These are phyloP conservation scores for Candida glucosophila DNA, from an alignment of 1,139 yeast species.

Conservation along the genomic window DNA sequence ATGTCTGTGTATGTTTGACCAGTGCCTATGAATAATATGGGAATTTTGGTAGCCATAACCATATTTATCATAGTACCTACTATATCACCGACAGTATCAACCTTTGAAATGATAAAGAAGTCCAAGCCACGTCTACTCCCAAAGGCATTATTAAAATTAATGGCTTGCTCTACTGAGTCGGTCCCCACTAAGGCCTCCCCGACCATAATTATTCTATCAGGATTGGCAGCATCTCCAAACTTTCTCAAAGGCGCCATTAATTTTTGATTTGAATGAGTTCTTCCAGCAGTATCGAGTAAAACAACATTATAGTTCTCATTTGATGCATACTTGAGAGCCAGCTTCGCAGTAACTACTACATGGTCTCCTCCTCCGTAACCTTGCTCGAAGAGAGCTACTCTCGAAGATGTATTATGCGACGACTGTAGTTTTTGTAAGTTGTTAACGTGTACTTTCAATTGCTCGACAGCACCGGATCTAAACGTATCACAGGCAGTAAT, in stretches of 20 bases:
- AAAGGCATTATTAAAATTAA: conserved; percentile 86
- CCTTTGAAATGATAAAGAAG: conserved; percentile 88
- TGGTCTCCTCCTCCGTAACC: conserved; percentile 95
- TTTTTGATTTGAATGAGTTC: conserved; percentile 92
- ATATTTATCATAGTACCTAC: conserved; percentile 95
- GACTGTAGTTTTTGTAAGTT: conserved; percentile 52
- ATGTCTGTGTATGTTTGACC: conserved; percentile 97
- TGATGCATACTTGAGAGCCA: conserved; percentile 68
- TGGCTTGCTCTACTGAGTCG: conserved; percentile 93
- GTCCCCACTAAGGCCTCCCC: conserved; percentile 98
- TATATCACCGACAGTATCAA: conserved; percentile 96
- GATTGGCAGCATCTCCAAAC: conserved; percentile 92
- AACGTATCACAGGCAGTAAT: conserved; percentile 98
- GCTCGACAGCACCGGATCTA: conserved; percentile 97
- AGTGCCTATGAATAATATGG: conserved; percentile 90
- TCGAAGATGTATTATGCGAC: conserved; percentile 29
- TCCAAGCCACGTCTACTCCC: conserved; percentile 78
- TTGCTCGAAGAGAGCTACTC: conserved; percentile 79
- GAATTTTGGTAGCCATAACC: conserved; percentile 95
- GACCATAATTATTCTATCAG: conserved; percentile 95
- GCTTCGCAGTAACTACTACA: conserved; percentile 90
- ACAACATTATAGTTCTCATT: conserved; percentile 67
- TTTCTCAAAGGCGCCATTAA: conserved; percentile 94
- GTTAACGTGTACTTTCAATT: conserved; percentile 85
- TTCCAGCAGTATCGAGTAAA: conserved; percentile 93